Evolutionary conservation across 2,329 filamentous ascomycete genomes (phyloP), one percentile per base, ranked within the genome.

Genomic region (Neoascochyta sp.): DNA sequence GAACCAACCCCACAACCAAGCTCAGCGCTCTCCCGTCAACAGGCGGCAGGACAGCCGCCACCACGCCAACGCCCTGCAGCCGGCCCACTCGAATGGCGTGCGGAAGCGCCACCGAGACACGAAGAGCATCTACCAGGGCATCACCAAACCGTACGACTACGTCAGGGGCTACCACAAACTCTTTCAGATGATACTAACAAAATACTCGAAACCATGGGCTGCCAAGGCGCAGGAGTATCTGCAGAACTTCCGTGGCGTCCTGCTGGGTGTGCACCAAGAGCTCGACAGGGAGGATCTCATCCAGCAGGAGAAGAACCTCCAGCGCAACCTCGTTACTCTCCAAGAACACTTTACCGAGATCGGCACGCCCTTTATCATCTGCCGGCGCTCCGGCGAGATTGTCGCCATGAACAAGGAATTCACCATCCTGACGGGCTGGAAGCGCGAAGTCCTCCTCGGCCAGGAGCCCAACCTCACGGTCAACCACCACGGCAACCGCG

Each of bases 281-380:
- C 70, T 96, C 39, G 89, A 87, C 43, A 74, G 81, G 11, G 83
- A 92, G 52, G 92, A 98, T 62, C 71, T 96, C 16, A 81, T 98
- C 13, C 95, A 96, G 62, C 95, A 95, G 84, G 92, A 98, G 62
- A 94, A 94, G 65, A 93, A 86, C 53, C 87, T 96, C 57, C 92
- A 98, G 63, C 79, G 92, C 20, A 93, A 87, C 0, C 71, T 96
- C 8, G 87, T 88, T 54, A 88, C 95, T 58, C 93, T 94, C 52
- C 87, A 96, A 57, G 87, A 94, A 44, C 83, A 93, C 46, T 84
- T 95, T 69, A 80, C 86, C 34, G 81, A 87, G 43, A 87, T 83
- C 39, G 87, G 87, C 21, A 93, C 88, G 4, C 92, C 92, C 0
- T 94, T 89, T 1, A 80, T 98, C 35, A 86, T 96, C 15, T 93